Percentiles rank a stretch among this genome's conserved stretches.
These are phyloP conservation scores for Sclerospora graminicola DNA, from an alignment of 352 stramenopile genomes.

Conservation along the genomic window DNA sequence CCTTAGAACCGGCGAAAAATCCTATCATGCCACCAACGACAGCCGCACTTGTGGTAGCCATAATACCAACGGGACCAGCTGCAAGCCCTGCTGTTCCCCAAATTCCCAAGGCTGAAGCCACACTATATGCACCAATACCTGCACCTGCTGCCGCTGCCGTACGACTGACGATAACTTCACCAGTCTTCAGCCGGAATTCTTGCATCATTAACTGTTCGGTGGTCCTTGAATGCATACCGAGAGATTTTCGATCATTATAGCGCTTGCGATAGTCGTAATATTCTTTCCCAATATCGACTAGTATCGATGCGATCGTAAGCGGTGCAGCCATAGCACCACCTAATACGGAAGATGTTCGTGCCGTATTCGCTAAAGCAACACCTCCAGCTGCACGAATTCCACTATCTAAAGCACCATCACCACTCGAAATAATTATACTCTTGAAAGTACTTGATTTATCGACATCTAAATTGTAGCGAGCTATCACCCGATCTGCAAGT, in stretches of 20 bases:
- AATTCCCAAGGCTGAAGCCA: conserved; percentile 57
- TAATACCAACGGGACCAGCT: conserved; percentile 57
- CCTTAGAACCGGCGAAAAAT: conserved; percentile 75
- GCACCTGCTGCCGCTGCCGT: conserved; percentile 64
- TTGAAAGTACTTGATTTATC: conserved; percentile 24
- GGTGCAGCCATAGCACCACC: conserved; percentile 60
- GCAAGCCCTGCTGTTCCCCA: conserved; percentile 77
- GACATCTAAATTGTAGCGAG: conserved; percentile 36
- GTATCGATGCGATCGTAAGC: conserved; percentile 72
- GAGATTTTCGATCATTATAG: conserved; percentile 54
- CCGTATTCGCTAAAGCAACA: conserved; percentile 65
- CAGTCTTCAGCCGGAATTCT: conserved; percentile 70
- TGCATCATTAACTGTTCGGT: conserved; percentile 79
- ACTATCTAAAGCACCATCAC: conserved; percentile 72
- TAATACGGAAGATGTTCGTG: conserved; percentile 41
- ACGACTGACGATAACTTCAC: conserved; percentile 71
- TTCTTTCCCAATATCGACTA: conserved; percentile 81
- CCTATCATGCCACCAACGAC: conserved; percentile 75
- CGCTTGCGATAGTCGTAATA: conserved; percentile 78
- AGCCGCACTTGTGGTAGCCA: conserved; percentile 65
- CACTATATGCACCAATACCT: conserved; percentile 61
- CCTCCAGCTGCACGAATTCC: conserved; percentile 69
- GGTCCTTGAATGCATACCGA: conserved; percentile 52
- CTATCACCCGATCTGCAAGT: conserved; percentile 52
- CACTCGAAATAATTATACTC: conserved; percentile 46